Percentiles rank a stretch among this genome's conserved stretches.
These are phyloP conservation scores for Wickerhamomyces tratensis DNA, from an alignment of 805 yeast genomes.

Conservation along the genomic window DNA sequence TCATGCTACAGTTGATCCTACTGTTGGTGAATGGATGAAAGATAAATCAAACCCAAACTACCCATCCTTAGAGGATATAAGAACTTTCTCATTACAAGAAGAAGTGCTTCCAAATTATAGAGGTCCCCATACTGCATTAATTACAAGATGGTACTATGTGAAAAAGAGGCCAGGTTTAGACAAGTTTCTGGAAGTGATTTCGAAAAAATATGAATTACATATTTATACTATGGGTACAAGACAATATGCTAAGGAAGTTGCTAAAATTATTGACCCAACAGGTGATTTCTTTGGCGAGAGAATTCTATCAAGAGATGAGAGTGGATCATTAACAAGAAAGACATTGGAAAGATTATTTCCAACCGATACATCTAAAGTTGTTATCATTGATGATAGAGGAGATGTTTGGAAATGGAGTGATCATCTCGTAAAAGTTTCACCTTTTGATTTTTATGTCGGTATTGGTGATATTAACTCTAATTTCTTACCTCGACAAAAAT, in stretches of 20 bases:
- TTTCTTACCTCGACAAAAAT: constrained; percentile 74
- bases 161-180: constrained; percentile 83
- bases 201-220: constrained; percentile 75
- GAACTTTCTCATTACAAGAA: constrained; percentile 69
- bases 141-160: constrained; percentile 76
- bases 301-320: constrained; percentile 86
- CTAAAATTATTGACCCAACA: constrained; percentile 84
- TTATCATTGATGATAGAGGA: constrained; percentile 93
- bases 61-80: constrained; percentile 75
- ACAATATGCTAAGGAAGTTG: constrained; percentile 83
- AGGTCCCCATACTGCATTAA: constrained; percentile 49
- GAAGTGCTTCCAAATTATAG: constrained; percentile 50
- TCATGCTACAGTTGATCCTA: constrained; percentile 96
- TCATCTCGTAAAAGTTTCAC: constrained; percentile 84
- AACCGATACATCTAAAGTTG: constrained; percentile 93
- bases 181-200: constrained; percentile 57
- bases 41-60: constrained; percentile 83
- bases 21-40: constrained; percentile 91
- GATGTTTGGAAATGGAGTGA: constrained; percentile 99
- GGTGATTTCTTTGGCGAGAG: constrained; percentile 85
- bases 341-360: constrained; percentile 85
- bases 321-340: constrained; percentile 86
- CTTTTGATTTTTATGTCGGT: constrained; percentile 93
- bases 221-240: constrained; percentile 98
- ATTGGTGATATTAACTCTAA: constrained; percentile 95